Evolutionary conservation across 73 alveolate genomes (phyloP).

Genomic region (Paramecium primaurelia): DNA sequence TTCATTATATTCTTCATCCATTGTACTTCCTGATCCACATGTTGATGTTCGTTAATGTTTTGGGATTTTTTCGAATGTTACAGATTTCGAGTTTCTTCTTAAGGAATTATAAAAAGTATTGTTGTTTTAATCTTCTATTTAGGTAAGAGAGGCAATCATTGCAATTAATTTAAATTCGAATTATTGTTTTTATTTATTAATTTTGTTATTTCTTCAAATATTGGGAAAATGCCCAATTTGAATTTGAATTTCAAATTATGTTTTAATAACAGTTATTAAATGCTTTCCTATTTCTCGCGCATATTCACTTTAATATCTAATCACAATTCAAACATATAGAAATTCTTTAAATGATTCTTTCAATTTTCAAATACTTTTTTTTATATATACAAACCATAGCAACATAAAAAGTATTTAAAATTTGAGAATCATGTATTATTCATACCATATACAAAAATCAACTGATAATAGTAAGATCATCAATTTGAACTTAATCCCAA

Average conservation of each 20-base stretch:
- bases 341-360: not conserved
- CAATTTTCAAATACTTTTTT: not conserved
- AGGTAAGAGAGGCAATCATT: slow-evolving; percentile 17
- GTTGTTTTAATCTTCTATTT: not conserved
- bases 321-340: not conserved
- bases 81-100: slow-evolving; percentile 20
- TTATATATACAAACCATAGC: not conserved
- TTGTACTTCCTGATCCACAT: slow-evolving; percentile 41
- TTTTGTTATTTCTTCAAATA: not conserved
- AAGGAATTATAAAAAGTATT: not conserved
- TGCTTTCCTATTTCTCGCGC: slow-evolving; percentile 19
- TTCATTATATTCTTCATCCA: slow-evolving; percentile 39
- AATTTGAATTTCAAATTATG: slow-evolving; percentile 25
- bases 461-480: not conserved
- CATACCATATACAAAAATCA: not conserved
- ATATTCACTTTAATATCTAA: not conserved
- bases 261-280: slow-evolving; percentile 9
- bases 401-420: not conserved
- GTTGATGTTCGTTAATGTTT: slow-evolving; percentile 21
- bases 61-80: not conserved
- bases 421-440: not conserved
- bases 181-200: not conserved
- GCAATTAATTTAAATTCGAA: slow-evolving; percentile 17
- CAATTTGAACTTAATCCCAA: not conserved
- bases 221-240: slow-evolving; percentile 30